Evolutionary conservation across 2,329 filamentous ascomycete genomes (phyloP).

Genomic region (Colletotrichum limetticola): DNA sequence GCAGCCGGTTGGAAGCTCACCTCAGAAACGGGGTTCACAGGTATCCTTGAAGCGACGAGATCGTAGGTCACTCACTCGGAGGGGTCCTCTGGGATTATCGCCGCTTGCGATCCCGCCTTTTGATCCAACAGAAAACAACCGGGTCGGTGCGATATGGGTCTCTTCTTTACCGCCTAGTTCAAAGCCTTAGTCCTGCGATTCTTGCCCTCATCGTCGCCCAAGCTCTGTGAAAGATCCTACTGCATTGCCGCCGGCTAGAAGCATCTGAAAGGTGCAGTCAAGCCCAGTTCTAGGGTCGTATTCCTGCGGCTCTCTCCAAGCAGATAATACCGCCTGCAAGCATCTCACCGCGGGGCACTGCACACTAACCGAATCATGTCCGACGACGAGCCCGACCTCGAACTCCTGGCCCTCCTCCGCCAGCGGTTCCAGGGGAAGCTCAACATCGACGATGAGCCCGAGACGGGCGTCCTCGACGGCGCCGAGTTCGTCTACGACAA

Average conservation of each 20-base stretch:
- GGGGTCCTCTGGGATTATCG: conserved; percentile 11
- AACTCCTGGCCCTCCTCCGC: conserved; percentile 86
- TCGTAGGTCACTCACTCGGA: conserved; percentile 13
- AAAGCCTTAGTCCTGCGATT: conserved; percentile 22
- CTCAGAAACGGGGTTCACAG: not conserved
- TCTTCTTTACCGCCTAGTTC: conserved; percentile 14
- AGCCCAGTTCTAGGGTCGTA: not conserved
- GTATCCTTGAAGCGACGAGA: not conserved
- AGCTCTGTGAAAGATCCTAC: conserved; percentile 26
- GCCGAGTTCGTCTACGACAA: conserved; percentile 93
- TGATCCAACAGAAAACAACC: conserved; percentile 29
- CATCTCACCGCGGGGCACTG: not conserved
- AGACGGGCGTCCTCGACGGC: conserved; percentile 83
- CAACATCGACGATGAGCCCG: conserved; percentile 67
- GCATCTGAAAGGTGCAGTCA: conserved; percentile 25
- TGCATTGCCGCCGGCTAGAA: conserved; percentile 17
- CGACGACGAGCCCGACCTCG: conserved; percentile 89
- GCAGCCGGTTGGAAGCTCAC: not conserved
- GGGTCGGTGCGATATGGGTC: conserved; percentile 33
- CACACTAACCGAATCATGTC: conserved; percentile 69
- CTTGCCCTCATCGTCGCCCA: conserved; percentile 1
- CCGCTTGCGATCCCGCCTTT: conserved; percentile 13
- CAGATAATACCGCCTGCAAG: not conserved
- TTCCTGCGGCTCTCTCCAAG: not conserved
- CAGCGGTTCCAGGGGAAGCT: conserved; percentile 77